Percentiles rank a stretch among this genome's conserved stretches.
phyloP scores from a whole-genome alignment of 495 filamentous ascomycete species.

The Chaetomium tenue region DNA sequence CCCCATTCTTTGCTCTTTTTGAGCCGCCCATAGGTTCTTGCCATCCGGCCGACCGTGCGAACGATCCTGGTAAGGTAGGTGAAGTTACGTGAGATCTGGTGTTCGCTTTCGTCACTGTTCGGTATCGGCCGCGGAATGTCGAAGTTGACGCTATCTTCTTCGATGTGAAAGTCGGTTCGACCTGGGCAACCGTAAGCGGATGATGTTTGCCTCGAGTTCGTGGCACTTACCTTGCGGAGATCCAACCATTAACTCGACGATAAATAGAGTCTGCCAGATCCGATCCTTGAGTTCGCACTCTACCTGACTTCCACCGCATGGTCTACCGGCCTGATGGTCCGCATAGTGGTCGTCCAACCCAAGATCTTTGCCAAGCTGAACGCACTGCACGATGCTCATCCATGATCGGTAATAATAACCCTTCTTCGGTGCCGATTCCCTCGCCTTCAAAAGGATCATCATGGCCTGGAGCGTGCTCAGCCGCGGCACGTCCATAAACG shows the following conservation, averaged over 20 bases:
- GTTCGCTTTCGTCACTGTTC: slow-evolving; percentile 73
- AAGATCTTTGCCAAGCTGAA: slow-evolving; percentile 91
- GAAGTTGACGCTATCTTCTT: slow-evolving; percentile 75
- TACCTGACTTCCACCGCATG: slow-evolving; percentile 63
- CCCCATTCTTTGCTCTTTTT: slow-evolving; percentile 88
- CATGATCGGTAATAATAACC: slow-evolving; percentile 98
- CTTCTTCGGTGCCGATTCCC: slow-evolving; percentile 85
- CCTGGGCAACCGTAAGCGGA: slow-evolving; percentile 47
- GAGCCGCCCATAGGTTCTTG: slow-evolving; percentile 69
- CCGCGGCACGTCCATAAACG: slow-evolving; percentile 91
- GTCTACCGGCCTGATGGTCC: slow-evolving; percentile 66
- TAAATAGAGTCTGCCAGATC: slow-evolving; percentile 87
- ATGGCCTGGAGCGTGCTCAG: slow-evolving; percentile 92
- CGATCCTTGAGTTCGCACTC: slow-evolving; percentile 84
- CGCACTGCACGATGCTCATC: slow-evolving; percentile 91
- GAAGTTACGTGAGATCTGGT: slow-evolving; percentile 76
- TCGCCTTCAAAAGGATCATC: slow-evolving; percentile 83
- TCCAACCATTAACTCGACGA: slow-evolving; percentile 90
- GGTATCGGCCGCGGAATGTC: slow-evolving; percentile 59
- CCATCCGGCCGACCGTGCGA: slow-evolving; percentile 74
- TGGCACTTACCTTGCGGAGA: slow-evolving; percentile 76
- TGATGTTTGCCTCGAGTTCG: neutral
- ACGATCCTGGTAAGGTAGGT: slow-evolving; percentile 74
- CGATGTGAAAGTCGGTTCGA: slow-evolving; percentile 76
- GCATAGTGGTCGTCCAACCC: slow-evolving; percentile 85